Base-by-base conservation (phyloP, 1,139 yeast species). In the Pichiaceae sp. region DNA sequence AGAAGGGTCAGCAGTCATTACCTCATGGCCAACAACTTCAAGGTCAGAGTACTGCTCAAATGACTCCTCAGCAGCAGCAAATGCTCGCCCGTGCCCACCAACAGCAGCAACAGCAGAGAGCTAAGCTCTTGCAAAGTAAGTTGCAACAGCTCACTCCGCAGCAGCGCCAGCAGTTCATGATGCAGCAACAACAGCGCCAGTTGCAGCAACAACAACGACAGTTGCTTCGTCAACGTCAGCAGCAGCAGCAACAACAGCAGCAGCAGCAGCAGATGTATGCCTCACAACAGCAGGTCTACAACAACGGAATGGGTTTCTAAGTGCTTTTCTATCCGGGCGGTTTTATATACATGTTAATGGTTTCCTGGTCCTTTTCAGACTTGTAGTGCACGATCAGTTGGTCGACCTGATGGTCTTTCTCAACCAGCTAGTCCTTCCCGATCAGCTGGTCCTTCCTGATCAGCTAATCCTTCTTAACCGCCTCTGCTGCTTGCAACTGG, bases 61-160 rank as follows among this genome's bases (percentile, higher is more conserved):
- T n/a, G n/a, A n/a, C 33, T 17, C 34, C 33, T 18, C 37, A 39
- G 18, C 40, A 39, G 27, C 40, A 39, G 28, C 26, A 18, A 11
- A 17, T 33, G 17, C 19, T 32, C 14, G 12, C 23, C n/a, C n/a
- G n/a, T n/a, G n/a, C n/a, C 16, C 36, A 31, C 21, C 43, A 40
- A 32, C 42, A 38, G 20, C 41, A 41, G 29, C 36, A 36, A 18
- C 34, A 25, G 17, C 32, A 25, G 28, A 32, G 35, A 14, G 24
- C 28, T 12, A 34, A 34, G 15, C 21, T 34, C 21, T 29, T 19
- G 23, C n/a, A 21, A 15, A 28, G 46, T 36, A 45, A 48, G 3
- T 42, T 44, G n/a, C 44, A 43, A 17, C 49, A 47, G 29, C 11
- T 45, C 9, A 42, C 42, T 24, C 48, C 45, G 33, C 43, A 37